Evolutionary conservation across 176 grass and related monocot species (phyloP).

Genomic region (Oryza officinalis): DNA sequence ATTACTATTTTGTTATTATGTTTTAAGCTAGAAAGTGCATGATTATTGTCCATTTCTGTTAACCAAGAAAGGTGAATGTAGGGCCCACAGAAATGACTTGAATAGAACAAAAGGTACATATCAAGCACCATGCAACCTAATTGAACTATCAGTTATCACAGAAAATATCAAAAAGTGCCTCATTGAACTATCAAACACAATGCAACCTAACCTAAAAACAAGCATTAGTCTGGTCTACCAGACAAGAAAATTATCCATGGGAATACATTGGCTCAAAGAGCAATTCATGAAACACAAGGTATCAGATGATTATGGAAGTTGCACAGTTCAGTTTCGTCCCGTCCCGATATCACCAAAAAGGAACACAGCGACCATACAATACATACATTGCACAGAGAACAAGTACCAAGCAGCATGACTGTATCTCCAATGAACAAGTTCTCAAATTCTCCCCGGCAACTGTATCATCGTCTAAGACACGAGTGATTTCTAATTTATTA

Average conservation of each 20-base stretch:
- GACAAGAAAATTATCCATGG: not conserved
- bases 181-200: not conserved
- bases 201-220: not conserved
- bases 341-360: not conserved
- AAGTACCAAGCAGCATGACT: not conserved
- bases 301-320: not conserved
- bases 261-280: too few relatives aligned
- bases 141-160: not conserved
- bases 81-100: not conserved
- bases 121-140: conserved; percentile 8
- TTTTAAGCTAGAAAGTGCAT: conserved; percentile 27
- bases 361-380: not conserved
- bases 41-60: conserved; percentile 14
- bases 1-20: not conserved
- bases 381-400: not conserved
- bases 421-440: not conserved
- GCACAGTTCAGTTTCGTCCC: not conserved
- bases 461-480: not conserved
- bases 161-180: not conserved
- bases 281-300: too few relatives aligned
- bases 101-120: not conserved
- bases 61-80: not conserved
- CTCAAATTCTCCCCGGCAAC: not conserved
- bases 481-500: not conserved
- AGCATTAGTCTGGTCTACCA: not conserved